Evolutionary conservation across 495 filamentous ascomycete genomes (phyloP), one percentile per base, ranked within the genome.

Genomic region (Daldinia concentrica): DNA sequence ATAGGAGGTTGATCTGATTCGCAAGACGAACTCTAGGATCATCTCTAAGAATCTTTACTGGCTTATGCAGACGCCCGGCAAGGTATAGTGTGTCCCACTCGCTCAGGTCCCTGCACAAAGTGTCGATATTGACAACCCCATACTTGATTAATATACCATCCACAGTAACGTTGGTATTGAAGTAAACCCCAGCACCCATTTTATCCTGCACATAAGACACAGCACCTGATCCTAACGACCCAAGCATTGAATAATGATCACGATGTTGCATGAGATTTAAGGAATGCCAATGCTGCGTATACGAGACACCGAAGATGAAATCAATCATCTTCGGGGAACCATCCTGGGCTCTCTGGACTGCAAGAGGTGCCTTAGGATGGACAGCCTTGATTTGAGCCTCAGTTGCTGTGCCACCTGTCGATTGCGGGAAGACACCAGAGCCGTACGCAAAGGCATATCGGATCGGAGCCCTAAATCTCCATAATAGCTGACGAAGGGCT

Each of bases 131-230:
- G 9, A 97, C 95, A 3, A 99, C 95, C 17, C 94, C 95, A 74
- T 99, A 99, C 80, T 99, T 99, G 77, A 99, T 95, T 75, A 97
- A 80, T 15, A 92, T 97, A 29, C 96, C 95, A 75, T 98, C 97
- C n/a, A 98, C 89, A 9, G 92, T 94, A 50, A 98, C 87, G 78
- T 95, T 97, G 0, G 95, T 93, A 74, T 99, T 97, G 84, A 97
- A 99, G 78, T 99, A 99, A 34, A 97, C 92, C 9, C 95, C 95
- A 3, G 95, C 95, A 15, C 95, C 95, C 78, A 90, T 91, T 69
- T 83, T 86, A 78, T 98, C 95, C 76, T 99, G 95, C 4, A 97
- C 87, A 51, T 88, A 83, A 11, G 92, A 92, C 17, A 98, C 90
- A 9, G 90, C 85, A 50, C 89, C 93, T 14, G 93, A 97, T 1